Evolutionary conservation across 192 early-diverging fungal species (phyloP).

Genomic region (Obelidium mucronatum): DNA sequence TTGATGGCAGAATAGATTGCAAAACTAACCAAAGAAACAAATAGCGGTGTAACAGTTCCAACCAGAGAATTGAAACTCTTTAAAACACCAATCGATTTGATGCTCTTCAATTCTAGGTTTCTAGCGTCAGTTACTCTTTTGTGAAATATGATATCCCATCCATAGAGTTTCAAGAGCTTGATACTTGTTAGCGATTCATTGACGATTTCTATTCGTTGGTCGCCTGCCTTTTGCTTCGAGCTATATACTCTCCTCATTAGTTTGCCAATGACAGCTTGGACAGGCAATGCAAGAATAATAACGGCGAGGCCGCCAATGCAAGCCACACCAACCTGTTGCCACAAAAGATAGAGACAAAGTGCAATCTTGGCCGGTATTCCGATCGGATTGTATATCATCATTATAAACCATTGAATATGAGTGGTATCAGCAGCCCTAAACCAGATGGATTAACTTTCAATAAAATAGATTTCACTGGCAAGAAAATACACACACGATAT

Average conservation of each 20-base stretch:
- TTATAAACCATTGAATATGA: constrained; percentile 34
- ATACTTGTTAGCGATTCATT: constrained; percentile 34
- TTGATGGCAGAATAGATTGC: constrained; percentile 10
- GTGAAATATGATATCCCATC: constrained; percentile 34
- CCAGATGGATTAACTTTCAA: too few species aligned
- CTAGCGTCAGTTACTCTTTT: constrained; percentile 19
- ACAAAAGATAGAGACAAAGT: constrained; percentile 22
- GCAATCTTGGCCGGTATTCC: constrained; percentile 36
- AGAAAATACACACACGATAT: too few species aligned
- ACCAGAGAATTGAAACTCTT: constrained; percentile 24
- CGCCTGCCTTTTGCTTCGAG: constrained; percentile 19
- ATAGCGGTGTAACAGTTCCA: constrained; percentile 24
- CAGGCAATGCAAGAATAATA: constrained; percentile 31
- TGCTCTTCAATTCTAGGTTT: constrained; percentile 23
- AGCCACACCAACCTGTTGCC: constrained; percentile 38
- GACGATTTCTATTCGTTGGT: constrained; percentile 29
- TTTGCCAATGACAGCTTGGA: constrained; percentile 36
- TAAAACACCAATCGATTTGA: constrained; percentile 28
- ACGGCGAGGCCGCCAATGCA: constrained; percentile 34
- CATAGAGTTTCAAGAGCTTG: constrained; percentile 33
- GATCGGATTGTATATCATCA: not conserved
- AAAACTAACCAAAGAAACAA: constrained; percentile 36
- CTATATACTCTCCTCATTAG: constrained; percentile 1
- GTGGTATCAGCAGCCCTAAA: constrained; percentile 31
- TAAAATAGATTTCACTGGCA: too few species aligned